Base-by-base conservation (phyloP, 2,329 filamentous ascomycete species). In the Stemphylium lycopersici region DNA sequence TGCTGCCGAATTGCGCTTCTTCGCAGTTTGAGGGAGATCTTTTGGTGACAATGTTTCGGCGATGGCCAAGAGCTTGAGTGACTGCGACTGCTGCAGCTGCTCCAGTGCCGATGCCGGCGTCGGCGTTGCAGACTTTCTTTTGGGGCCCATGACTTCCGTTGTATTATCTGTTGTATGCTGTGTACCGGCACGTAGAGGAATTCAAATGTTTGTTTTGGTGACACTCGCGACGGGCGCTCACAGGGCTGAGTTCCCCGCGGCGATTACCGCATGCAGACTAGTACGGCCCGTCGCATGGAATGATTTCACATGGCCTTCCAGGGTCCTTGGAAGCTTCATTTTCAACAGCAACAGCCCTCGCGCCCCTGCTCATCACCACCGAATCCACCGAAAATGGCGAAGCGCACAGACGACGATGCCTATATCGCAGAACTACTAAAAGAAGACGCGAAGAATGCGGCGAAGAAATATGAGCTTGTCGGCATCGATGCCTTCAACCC, bases 401-500 rank as follows among this genome's bases (percentile, higher is more conserved):
- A 33, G n/a, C 48, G 61, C 31, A 29, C 70, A 13, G 47, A 70
- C 41, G 87, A 86, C 16, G 90, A 96, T 70, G 89, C 91, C 46
- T 91, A 92, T 68, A 87, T 96, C 59, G 91, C 91, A 13, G 83
- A 83, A 42, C 79, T 96, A n/a, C 81, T 98, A 32, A 85, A 87
- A 45, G 85, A 89, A 63, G 93, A 97, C 75, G 93, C 93, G 11
- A 86, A 83, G 55, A 85, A 89, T 53, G 88, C 83, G 64, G 89
- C 88, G 2, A 77, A 89, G 41, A 89, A 85, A 68, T 95, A 93
- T 72, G 89, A 90, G 1, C 78, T 88, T 6, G 81, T 91, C 69
- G 91, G 91, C 8, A 78, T 93, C 58, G 84, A 90, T 49, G 90
- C 88, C 15, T 88, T 86, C 64, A 72, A 82, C 44, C 79, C 83